phyloP scores from a whole-genome alignment of 352 stramenopile species.

The Phytophthora sp. region DNA sequence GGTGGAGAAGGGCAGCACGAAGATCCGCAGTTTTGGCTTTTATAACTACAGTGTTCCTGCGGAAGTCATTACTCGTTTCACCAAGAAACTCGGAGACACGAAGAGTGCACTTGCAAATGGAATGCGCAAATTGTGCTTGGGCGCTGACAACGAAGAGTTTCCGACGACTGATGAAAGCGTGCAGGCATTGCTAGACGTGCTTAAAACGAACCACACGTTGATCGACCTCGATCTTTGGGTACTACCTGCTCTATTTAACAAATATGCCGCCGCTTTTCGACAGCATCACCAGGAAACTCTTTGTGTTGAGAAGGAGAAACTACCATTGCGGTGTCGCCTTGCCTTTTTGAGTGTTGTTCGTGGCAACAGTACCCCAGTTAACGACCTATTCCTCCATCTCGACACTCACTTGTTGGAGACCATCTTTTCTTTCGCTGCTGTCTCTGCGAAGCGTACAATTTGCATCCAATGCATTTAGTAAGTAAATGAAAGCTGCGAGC shows the following conservation, averaged over 20 bases:
- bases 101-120: slow-evolving; percentile 9
- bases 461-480: slow-evolving; percentile 33
- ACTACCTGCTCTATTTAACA: slow-evolving; percentile 20
- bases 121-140: slow-evolving; percentile 35
- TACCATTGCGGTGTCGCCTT: slow-evolving; percentile 23
- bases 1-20: slow-evolving; percentile 19
- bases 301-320: slow-evolving; percentile 35
- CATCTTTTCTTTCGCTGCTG: slow-evolving; percentile 35
- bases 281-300: slow-evolving; percentile 29
- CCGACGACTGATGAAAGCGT: slow-evolving; percentile 28
- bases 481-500: slow-evolving; percentile 12
- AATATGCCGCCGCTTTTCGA: slow-evolving; percentile 24
- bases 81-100: slow-evolving; percentile 22
- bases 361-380: slow-evolving; percentile 7
- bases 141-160: slow-evolving; percentile 29
- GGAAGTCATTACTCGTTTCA: slow-evolving; percentile 27
- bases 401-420: slow-evolving; percentile 25
- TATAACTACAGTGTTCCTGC: slow-evolving; percentile 13
- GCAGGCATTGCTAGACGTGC: slow-evolving; percentile 19
- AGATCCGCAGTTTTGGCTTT: slow-evolving; percentile 24
- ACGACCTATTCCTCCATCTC: slow-evolving; percentile 14
- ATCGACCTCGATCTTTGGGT: slow-evolving; percentile 35
- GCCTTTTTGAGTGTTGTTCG: slow-evolving; percentile 34
- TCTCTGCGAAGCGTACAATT: slow-evolving; percentile 31
- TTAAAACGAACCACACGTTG: slow-evolving; percentile 35